phyloP scores from a whole-genome alignment of 805 yeast species.

The Hagleromyces aurorensis region DNA sequence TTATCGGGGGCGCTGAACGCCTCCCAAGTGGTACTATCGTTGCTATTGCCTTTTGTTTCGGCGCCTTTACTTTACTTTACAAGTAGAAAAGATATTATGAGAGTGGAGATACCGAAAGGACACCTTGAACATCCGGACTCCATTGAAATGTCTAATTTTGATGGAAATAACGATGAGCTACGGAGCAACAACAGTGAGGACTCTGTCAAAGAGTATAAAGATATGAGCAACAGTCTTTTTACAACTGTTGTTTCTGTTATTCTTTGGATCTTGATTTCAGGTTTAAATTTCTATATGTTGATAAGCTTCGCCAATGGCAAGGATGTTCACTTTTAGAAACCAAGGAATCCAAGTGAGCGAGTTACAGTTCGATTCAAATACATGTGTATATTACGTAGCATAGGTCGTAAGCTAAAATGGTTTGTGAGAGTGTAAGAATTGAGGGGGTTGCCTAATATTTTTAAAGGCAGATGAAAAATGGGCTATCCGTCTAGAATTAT shows the following conservation, averaged over 20 bases:
- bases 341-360: slow-evolving; percentile 2
- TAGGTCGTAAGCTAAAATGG: neutral
- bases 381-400: neutral
- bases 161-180: slow-evolving; percentile 2
- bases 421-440: neutral
- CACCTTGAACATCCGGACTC: too few species aligned
- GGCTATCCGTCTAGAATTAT: too few species aligned
- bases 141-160: slow-evolving; percentile 1
- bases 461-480: slow-evolving; percentile 1
- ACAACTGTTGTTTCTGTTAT: slow-evolving; percentile 44
- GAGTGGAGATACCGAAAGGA: slow-evolving; percentile 43
- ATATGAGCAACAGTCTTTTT: slow-evolving; percentile 38
- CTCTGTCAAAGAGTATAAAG: slow-evolving; percentile 29
- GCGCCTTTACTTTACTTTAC: slow-evolving; percentile 86
- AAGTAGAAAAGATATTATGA: slow-evolving; percentile 59
- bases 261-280: slow-evolving; percentile 64
- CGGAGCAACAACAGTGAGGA: too few species aligned
- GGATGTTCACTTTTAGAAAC: slow-evolving; percentile 30
- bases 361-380: neutral
- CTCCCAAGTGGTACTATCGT: slow-evolving; percentile 75
- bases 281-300: slow-evolving; percentile 58
- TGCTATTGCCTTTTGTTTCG: slow-evolving; percentile 75
- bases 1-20: slow-evolving; percentile 69
- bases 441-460: too few species aligned
- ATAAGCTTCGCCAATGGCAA: slow-evolving; percentile 41